Evolutionary conservation across 352 stramenopile species (phyloP), one percentile per base, ranked within the genome.

Genomic region (Thalassiosira mediterranea): DNA sequence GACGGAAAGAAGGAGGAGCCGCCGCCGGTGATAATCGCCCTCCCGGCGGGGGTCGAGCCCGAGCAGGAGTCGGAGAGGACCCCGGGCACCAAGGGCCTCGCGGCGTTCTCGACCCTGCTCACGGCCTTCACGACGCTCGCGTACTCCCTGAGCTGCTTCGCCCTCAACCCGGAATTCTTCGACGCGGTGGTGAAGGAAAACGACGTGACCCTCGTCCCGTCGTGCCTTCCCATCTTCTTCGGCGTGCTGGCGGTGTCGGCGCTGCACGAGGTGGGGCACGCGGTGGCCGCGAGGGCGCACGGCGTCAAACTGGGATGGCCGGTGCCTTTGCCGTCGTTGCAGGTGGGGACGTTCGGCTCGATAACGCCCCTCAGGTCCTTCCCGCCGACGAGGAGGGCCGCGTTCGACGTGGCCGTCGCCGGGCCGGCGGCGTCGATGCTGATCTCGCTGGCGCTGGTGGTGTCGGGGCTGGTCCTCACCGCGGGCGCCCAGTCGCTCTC

Each of bases 331-430:
- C 89, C 87, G 31, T 94, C 88, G 5, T 59, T 92, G 15, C 75
- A 90, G 71, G 56, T 92, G 15, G 86, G 87, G 23, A 78, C 71
- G 15, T 94, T 93, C 76, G 89, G 87, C 13, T 88, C 66, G n/a
- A 90, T 94, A 28, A 93, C 86, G 1, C 83, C 80, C 10, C 53
- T 94, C 17, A 42, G 76, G 56, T 91, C 87, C 7, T 95, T 94
- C 79, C 90, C 90, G 21, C 54, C 67, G 37, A 79, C 69, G 44
- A 80, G 86, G 54, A 65, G 74, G 29, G 79, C 85, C 3, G 56
- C 92, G 13, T 88, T 95, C 25, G 89, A 95, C 70, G 76, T 94
- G 11, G 77, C 88, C 10, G 68, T 93, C 1, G 84, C 81, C 59
- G 89, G 89, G 10, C 90, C 90, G n/a, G 19, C 90, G 8, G 29